phyloP scores from a whole-genome alignment of 2,329 filamentous ascomycete genomes.

The Chalaropsis thielavioides region DNA sequence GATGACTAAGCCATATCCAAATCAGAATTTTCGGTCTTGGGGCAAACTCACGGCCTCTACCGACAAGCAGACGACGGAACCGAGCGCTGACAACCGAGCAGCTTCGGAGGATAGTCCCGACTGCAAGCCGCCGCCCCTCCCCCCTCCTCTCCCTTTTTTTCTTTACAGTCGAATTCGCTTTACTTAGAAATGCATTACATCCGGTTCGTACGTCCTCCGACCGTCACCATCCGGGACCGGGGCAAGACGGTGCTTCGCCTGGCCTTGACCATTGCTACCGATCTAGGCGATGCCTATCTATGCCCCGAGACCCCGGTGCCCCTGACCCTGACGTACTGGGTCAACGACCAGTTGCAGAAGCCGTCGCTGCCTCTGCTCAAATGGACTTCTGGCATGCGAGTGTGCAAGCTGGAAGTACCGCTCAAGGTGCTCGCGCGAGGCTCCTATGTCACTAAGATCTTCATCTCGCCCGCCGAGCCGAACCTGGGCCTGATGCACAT shows the following conservation, averaged over 20 bases:
- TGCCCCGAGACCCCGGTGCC: constrained; percentile 31
- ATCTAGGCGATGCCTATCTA: constrained; percentile 42
- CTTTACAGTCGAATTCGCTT: neutral
- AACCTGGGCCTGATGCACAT: constrained; percentile 12
- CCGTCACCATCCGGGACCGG: constrained; percentile 19
- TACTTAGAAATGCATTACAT: constrained; percentile 39
- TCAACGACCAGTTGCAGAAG: constrained; percentile 24
- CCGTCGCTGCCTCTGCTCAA: constrained; percentile 22
- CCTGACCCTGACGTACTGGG: constrained; percentile 24
- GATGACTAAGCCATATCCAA: constrained; percentile 17
- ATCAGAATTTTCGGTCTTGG: constrained; percentile 7
- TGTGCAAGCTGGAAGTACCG: constrained; percentile 25
- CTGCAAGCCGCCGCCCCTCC: neutral
- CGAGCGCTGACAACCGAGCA: neutral
- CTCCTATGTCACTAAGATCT: constrained; percentile 15
- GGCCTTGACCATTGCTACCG: constrained; percentile 41
- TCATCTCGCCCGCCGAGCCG: constrained; percentile 16
- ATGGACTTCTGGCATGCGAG: constrained; percentile 27
- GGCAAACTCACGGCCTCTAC: neutral
- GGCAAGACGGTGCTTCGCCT: constrained; percentile 27
- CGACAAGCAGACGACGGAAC: neutral
- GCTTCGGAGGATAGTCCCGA: neutral
- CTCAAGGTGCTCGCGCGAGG: constrained; percentile 17
- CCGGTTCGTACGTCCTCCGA: constrained; percentile 36
- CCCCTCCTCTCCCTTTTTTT: neutral